Evolutionary conservation across 148 eudicot genomes (phyloP).

Genomic region (Persicaria maculosa): DNA sequence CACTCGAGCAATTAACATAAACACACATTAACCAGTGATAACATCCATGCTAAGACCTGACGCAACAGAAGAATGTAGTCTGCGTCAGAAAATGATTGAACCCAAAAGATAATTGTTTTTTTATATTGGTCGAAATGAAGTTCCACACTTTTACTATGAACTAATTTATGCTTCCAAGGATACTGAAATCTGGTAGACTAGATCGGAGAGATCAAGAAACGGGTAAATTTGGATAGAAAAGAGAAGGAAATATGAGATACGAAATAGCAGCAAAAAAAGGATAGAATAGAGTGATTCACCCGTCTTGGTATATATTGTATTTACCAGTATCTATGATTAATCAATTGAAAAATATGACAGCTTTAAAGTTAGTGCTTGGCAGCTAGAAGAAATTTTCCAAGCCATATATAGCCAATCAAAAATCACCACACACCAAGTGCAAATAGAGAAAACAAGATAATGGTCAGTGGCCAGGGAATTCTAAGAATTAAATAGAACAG

Average conservation of each 20-base stretch:
- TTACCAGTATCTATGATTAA: neutral
- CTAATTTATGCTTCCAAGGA: neutral
- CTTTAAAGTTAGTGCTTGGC: neutral
- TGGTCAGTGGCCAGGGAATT: neutral
- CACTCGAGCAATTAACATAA: neutral
- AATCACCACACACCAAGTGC: neutral
- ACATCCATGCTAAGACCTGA: too few relatives aligned
- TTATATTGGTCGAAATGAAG: too few relatives aligned
- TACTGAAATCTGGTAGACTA: too few relatives aligned
- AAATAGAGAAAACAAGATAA: neutral
- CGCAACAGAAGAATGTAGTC: too few relatives aligned
- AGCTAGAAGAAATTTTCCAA: neutral
- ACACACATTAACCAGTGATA: neutral
- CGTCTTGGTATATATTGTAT: neutral
- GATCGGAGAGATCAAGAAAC: too few relatives aligned
- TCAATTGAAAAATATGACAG: conserved; percentile 1
- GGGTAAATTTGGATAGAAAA: too few relatives aligned
- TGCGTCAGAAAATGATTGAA: too few relatives aligned
- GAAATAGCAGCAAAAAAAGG: too few relatives aligned
- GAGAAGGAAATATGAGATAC: too few relatives aligned
- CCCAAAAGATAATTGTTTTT: too few relatives aligned
- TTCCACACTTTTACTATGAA: neutral
- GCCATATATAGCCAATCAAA: neutral
- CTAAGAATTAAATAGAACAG: neutral
- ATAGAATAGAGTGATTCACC: too few relatives aligned